Conservation (phyloP, 2,329 filamentous ascomycete genomes). For the Diaporthe sp. region DNA sequence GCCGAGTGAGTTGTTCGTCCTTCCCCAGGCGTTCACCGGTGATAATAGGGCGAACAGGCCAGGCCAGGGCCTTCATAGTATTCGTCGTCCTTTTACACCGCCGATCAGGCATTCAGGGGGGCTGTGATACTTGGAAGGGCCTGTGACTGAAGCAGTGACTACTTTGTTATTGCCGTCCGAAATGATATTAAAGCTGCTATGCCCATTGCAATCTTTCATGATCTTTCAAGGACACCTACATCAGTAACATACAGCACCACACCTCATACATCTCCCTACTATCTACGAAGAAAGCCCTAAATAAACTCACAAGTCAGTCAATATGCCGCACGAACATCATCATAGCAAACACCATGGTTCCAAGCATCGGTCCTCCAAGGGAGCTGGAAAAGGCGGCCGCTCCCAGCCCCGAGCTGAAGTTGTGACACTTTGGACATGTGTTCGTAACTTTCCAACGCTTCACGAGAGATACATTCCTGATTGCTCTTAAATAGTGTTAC, state of each 20-base stretch:
- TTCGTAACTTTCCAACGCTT: background rate
- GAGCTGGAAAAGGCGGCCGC: background rate
- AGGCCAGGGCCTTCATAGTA: background rate
- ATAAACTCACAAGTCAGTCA: background rate
- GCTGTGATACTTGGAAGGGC: background rate
- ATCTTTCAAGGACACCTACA: background rate
- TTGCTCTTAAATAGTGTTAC: background rate
- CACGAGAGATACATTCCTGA: background rate
- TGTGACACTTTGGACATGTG: conserved; percentile 7
- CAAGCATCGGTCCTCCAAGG: background rate
- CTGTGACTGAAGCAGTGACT: background rate
- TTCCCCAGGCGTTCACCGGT: background rate
- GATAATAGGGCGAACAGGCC: background rate
- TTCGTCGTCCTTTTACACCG: background rate
- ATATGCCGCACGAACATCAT: background rate
- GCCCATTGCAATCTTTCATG: background rate
- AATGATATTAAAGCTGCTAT: background rate
- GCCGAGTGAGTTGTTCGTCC: background rate
- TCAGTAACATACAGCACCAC: background rate
- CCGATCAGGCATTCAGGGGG: conserved; percentile 18
- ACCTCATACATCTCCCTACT: background rate
- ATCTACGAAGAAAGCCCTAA: background rate
- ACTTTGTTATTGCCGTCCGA: background rate
- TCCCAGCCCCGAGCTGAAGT: background rate
- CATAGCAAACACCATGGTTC: background rate